phyloP scores from a whole-genome alignment of 768 basidiomycete species.

The Mycena venus region DNA sequence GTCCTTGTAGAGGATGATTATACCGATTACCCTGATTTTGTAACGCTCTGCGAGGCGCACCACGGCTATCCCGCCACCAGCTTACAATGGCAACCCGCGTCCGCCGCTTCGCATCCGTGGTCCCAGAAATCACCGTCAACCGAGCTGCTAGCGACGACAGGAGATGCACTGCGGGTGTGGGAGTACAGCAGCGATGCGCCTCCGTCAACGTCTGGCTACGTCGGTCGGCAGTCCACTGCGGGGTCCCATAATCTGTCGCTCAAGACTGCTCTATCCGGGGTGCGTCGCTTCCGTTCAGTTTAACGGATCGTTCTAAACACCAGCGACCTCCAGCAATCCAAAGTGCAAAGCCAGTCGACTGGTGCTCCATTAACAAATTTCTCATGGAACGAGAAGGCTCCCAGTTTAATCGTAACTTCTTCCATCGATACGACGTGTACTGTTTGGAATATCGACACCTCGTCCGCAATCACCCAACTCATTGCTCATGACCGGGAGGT shows the following conservation, averaged over 20 bases:
- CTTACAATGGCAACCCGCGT: conserved; percentile 92
- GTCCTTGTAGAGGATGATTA: conserved; percentile 90
- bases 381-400: conserved; percentile 96
- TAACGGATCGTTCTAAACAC: conserved; percentile 10
- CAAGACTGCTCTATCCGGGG: conserved; percentile 86
- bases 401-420: conserved; percentile 93
- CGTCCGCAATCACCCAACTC: conserved; percentile 94
- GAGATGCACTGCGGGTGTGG: conserved; percentile 93
- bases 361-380: conserved; percentile 96
- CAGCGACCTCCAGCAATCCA: conserved; percentile 74
- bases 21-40: conserved; percentile 88
- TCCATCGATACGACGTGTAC: conserved; percentile 99
- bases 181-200: conserved; percentile 84
- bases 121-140: conserved; percentile 73
- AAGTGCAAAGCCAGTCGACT: conserved; percentile 86
- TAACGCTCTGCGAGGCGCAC: conserved; percentile 83
- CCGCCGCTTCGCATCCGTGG: conserved; percentile 74
- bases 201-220: conserved; percentile 70
- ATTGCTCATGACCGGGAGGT: conserved; percentile 98
- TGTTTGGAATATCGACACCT: conserved; percentile 97
- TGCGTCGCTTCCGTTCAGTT: conserved; percentile 54
- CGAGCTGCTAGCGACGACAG: conserved; percentile 94
- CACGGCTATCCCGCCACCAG: conserved; percentile 96
- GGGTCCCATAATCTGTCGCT: conserved; percentile 77
- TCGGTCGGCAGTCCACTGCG: conserved; percentile 71